These are phyloP conservation scores for Aspergillus avenaceus DNA, from an alignment of 495 filamentous ascomycete genomes.

Conservation along the genomic window DNA sequence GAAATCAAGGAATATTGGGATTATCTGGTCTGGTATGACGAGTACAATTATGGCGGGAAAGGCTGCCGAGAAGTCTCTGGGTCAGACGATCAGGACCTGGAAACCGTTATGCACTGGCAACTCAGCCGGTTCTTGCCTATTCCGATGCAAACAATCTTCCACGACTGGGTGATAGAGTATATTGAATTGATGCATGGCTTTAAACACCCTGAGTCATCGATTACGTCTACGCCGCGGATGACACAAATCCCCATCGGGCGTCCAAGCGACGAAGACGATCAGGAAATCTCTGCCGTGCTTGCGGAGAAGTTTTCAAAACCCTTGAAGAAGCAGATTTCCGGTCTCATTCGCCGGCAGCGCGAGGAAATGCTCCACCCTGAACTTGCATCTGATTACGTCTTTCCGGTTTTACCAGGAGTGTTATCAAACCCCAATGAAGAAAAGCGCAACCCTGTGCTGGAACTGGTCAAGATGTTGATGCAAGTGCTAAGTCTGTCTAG, in stretches of 20 bases:
- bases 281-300: constrained; percentile 57
- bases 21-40: constrained; percentile 98
- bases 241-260: constrained; percentile 66
- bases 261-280: constrained; percentile 49
- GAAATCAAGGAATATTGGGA: constrained; percentile 99
- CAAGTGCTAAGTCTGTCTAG: constrained; percentile 87
- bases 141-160: constrained; percentile 78
- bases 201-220: constrained; percentile 59
- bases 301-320: constrained; percentile 79
- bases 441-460: constrained; percentile 73
- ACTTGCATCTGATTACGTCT: constrained; percentile 79
- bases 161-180: constrained; percentile 91
- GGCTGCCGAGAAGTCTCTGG: constrained; percentile 82
- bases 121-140: constrained; percentile 80
- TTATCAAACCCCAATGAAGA: constrained; percentile 51
- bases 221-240: constrained; percentile 60
- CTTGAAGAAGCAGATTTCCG: constrained; percentile 79
- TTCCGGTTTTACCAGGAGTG: constrained; percentile 80
- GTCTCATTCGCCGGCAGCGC: constrained; percentile 74
- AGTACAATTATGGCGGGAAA: constrained; percentile 97
- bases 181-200: constrained; percentile 87
- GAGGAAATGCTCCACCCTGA: constrained; percentile 89
- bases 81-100: constrained; percentile 77
- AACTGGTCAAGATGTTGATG: constrained; percentile 87
- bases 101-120: constrained; percentile 98